Base-by-base conservation (phyloP, 352 stramenopile genomes). In the Globisporangium iwayamae region DNA sequence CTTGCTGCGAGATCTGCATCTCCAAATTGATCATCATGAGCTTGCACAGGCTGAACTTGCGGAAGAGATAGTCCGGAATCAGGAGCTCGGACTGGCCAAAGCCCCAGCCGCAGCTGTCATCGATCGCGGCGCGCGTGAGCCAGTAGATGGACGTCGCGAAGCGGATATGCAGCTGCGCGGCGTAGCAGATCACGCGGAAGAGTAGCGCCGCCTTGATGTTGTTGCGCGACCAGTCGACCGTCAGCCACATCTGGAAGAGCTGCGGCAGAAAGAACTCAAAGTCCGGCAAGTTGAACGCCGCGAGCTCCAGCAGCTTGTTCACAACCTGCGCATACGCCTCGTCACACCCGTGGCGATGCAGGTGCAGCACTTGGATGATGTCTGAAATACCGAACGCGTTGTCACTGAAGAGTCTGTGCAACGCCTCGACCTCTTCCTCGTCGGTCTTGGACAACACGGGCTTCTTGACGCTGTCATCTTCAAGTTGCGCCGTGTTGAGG, bases 181-280 rank as follows among this genome's bases (percentile, higher is more conserved):
- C 81, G 50, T 87, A 87, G 58, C 75, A 83, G 34, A 94, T 75
- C 28, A 91, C 81, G 38, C 83, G 83, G 50, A 92, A 85, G 18
- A 94, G 72, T 39, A 94, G 72, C 16, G 74, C 84, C 4, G 79
- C 81, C 72, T 94, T 94, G 54, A 90, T 78, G 38, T 75, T 89
- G 64, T 92, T 91, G 43, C 67, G 75, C 2, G 75, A 75, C 76
- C 80, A 91, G 73, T 92, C 83, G 47, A 91, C 80, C 2, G 85
- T 90, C 48, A 91, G 71, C 85, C 85, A 94, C 72, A 92, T 80
- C 56, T 94, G 85, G 63, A 92, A 94, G 47, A 94, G 70, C 62
- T 94, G 83, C 7, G 85, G 85, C 56, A 94, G 52, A 66, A 94
- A 94, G 50, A 94, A 94, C 67, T 94, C 85, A 43, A 94, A 94